Evolutionary conservation across 768 basidiomycete genomes (phyloP), one percentile per base, ranked within the genome.

Genomic region (Phlebiopsis gigantea): DNA sequence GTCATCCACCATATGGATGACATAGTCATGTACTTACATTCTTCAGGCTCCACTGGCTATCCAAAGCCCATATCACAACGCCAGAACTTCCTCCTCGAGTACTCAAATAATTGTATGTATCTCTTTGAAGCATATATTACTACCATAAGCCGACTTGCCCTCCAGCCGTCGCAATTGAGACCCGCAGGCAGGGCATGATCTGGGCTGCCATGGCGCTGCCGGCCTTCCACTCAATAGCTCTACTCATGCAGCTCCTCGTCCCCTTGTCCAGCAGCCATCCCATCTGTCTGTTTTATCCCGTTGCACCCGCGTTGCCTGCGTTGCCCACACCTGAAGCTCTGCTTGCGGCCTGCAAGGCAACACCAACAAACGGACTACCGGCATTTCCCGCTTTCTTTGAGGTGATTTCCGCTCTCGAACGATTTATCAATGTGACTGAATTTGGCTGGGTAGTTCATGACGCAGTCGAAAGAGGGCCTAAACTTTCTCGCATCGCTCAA

Each of bases 341-440:
- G 8, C 19, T 68, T 5, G 45, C 59, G 12, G 45, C 43, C 12
- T 6, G 15, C 28, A 26, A 52, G 21, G 15, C 49, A 62, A 64
- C 1, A 56, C 53, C 9, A 57, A 55, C 42, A 57, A 57, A 53
- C 2, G 25, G 60, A 9, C 17, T 61, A 0, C 39, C 58, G 5
- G 52, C 46, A 50, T 69, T 69, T 2, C 70, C 70, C 4, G 34
- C 64, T 7, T 62, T 69, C 41, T 22, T 70, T 10, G 68, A 71
- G 60, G 70, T 68, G 21, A 4, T 19, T 5, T 24, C 17, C 22
- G 43, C n/a, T 10, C 9, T n/a, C n/a, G n/a, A n/a, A n/a, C n/a
- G n/a, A n/a, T n/a, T n/a, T n/a, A n/a, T n/a, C n/a, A 4, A 25
- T 22, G 58, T 55, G 2, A 26, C 26, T 12, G 5, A 10, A 54